These are phyloP conservation scores for Aspergillus incahuasiensis DNA, from an alignment of 495 filamentous ascomycete species.

Conservation along the genomic window DNA sequence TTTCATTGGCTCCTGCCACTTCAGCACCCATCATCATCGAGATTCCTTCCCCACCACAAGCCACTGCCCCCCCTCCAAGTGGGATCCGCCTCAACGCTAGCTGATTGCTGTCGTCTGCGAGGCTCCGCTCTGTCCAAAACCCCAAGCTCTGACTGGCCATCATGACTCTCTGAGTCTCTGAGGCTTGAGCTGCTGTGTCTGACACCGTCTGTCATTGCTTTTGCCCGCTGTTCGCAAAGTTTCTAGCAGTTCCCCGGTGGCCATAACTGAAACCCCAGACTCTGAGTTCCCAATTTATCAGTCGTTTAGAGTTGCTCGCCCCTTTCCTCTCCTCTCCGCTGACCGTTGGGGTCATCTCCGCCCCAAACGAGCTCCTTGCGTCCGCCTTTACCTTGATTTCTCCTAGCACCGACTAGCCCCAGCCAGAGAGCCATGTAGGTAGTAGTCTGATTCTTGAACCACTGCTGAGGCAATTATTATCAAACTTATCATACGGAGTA, in stretches of 20 bases:
- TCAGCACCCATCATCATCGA: constrained; percentile 2
- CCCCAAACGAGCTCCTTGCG: constrained; percentile 12
- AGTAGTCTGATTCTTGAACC: neutral
- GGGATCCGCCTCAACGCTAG: constrained; percentile 14
- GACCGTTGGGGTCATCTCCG: constrained; percentile 14
- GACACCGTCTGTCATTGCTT: neutral
- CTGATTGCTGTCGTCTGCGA: constrained; percentile 13
- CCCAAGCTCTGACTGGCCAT: constrained; percentile 4
- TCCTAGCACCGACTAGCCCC: constrained; percentile 1
- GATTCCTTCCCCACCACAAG: constrained; percentile 1
- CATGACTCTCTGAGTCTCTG: constrained; percentile 1
- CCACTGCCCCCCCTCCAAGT: constrained; percentile 11
- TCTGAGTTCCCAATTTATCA: neutral
- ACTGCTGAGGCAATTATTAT: neutral
- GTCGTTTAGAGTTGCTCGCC: neutral
- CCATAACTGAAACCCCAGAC: constrained; percentile 7
- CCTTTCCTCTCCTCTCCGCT: constrained; percentile 14
- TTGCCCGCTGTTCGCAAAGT: neutral
- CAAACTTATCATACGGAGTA: neutral
- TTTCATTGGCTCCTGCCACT: neutral
- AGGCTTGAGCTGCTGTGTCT: neutral
- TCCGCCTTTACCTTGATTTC: constrained; percentile 5
- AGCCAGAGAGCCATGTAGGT: neutral
- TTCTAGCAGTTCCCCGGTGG: neutral
- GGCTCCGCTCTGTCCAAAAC: constrained; percentile 19